These are phyloP conservation scores for Fraxinus ornus DNA, from an alignment of 305 asterid species.

Conservation along the genomic window DNA sequence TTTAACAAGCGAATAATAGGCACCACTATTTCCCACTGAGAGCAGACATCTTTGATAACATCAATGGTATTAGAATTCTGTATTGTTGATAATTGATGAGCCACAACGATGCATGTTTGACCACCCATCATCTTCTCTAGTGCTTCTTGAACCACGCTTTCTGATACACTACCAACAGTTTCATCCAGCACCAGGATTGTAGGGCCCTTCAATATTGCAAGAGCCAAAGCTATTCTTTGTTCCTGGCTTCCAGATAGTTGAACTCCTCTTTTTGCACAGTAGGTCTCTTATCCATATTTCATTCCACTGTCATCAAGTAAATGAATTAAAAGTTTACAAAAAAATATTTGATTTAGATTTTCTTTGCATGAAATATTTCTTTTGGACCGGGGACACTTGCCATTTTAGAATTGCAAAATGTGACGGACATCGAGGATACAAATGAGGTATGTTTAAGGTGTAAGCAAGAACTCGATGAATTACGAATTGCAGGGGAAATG, in stretches of 20 bases:
- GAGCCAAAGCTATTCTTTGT: conserved; percentile 70
- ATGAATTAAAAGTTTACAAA: neutral
- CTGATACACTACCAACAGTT: conserved; percentile 72
- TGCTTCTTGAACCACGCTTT: conserved; percentile 75
- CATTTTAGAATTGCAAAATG: no score
- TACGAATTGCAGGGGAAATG: no score
- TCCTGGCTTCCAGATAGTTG: conserved; percentile 82
- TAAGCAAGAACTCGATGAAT: no score
- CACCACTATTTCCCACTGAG: conserved; percentile 51
- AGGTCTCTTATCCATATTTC: conserved; percentile 71
- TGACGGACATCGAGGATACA: no score
- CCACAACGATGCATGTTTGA: conserved; percentile 66
- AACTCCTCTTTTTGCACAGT: conserved; percentile 71
- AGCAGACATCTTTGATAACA: conserved; percentile 60
- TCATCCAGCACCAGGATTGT: conserved; percentile 62
- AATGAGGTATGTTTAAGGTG: no score
- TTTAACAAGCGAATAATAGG: conserved; percentile 54
- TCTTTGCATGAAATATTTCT: neutral
- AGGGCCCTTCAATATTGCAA: conserved; percentile 73
- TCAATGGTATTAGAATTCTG: conserved; percentile 68
- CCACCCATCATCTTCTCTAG: conserved; percentile 71
- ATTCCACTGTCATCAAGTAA: conserved; percentile 52
- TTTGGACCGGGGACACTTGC: neutral
- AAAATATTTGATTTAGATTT: neutral
- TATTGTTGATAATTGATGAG: conserved; percentile 54